phyloP scores from a whole-genome alignment of 1,139 yeast species.

The Yamadazyma diddensiae region DNA sequence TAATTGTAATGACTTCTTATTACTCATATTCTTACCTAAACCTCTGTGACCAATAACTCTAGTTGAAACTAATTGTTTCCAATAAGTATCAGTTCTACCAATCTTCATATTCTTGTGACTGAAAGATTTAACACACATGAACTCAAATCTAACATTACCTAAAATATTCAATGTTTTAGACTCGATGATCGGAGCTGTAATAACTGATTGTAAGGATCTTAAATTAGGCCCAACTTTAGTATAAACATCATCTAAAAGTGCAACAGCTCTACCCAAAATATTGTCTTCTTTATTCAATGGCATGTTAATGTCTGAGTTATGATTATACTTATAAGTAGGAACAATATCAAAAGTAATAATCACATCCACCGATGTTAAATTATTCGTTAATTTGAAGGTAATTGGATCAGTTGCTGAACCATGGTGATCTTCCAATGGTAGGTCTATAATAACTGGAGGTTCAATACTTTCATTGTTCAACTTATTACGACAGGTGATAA shows the following conservation, averaged over 20 bases:
- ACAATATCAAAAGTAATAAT: conserved; percentile 78
- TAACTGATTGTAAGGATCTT: conserved; percentile 62
- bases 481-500: conserved; percentile 55
- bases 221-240: conserved; percentile 70
- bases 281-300: conserved; percentile 30
- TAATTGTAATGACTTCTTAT: conserved; percentile 75
- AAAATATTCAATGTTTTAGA: conserved; percentile 67
- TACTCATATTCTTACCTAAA: conserved; percentile 70
- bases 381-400: conserved; percentile 60
- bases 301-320: conserved; percentile 9
- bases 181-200: conserved; percentile 79
- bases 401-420: conserved; percentile 82
- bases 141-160: conserved; percentile 77
- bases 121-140: conserved; percentile 70
- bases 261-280: conserved; percentile 84
- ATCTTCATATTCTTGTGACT: conserved; percentile 67
- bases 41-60: conserved; percentile 97
- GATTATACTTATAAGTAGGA: conserved; percentile 70
- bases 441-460: conserved; percentile 69
- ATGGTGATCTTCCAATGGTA: conserved; percentile 80
- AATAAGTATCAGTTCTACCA: conserved; percentile 75
- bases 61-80: conserved; percentile 88
- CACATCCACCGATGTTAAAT: conserved; percentile 51
- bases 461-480: conserved; percentile 46
- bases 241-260: conserved; percentile 60